These are phyloP conservation scores for Miscanthus sacchariflorus DNA, from an alignment of 202 grass and related monocot genomes.

Conservation along the genomic window DNA sequence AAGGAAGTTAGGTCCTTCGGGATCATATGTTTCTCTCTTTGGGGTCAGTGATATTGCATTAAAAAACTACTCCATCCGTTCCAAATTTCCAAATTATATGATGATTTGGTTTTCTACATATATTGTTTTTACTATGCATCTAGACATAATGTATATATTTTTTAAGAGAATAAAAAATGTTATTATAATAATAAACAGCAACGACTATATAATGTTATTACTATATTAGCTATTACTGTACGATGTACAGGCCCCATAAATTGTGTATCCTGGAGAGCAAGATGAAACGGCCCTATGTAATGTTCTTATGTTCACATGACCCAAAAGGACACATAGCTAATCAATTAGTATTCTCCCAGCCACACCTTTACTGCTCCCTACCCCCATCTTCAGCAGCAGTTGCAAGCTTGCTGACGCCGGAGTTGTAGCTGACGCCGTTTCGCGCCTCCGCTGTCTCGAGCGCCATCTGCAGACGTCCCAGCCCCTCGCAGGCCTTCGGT, in stretches of 20 bases:
- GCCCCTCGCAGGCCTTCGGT: constrained; percentile 59
- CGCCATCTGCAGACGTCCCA: neutral
- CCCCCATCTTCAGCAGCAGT: neutral
- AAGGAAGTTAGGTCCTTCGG: too few relatives aligned
- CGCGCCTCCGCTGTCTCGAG: constrained; percentile 39
- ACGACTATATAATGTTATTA: neutral
- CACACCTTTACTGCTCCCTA: constrained; percentile 41
- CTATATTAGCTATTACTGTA: neutral
- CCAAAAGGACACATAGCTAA: neutral
- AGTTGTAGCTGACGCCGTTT: constrained; percentile 52
- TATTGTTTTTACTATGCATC: too few relatives aligned
- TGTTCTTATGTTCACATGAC: constrained; percentile 11
- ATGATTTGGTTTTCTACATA: too few relatives aligned
- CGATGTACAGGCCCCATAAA: constrained; percentile 10
- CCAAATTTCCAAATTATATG: too few relatives aligned
- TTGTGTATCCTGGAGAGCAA: constrained; percentile 1
- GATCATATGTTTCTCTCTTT: too few relatives aligned
- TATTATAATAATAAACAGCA: neutral
- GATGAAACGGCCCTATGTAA: neutral
- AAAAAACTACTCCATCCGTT: too few relatives aligned
- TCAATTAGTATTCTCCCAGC: constrained; percentile 30
- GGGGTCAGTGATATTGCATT: too few relatives aligned
- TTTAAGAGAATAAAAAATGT: neutral
- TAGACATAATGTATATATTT: too few relatives aligned
- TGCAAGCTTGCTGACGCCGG: neutral